Base-by-base conservation (phyloP, 306 rosid genomes). In the Gastrolobium bilobum region DNA sequence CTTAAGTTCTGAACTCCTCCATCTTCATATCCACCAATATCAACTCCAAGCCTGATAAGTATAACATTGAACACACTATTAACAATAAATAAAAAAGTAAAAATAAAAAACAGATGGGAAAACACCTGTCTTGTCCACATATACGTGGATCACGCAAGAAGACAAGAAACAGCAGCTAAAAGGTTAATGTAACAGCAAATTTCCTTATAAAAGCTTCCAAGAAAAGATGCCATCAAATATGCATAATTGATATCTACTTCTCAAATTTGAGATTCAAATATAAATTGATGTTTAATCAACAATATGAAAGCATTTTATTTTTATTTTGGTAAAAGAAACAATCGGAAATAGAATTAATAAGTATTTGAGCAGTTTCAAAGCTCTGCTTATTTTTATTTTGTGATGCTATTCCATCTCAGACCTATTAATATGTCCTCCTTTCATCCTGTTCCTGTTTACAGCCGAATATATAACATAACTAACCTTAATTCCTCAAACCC, bases 41-140 rank as follows among this genome's bases (percentile, higher is more conserved):
- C 83, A 75, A 90, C 88, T 48, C 97, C 94, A 37, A 90, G 82
- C 86, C 97, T 93, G 80, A 70, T 77, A 62, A 80, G 72, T 9
- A 54, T 4, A 81, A 37, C 20, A 63, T 4, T 46, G 72, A 67
- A 4, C 20, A 38, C 30, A 74, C 51, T 20, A 6, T 42, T 77
- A 72, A 42, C 53, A 81, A 56, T 62, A 10, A 31, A 6, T 7
- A 4, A 31, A 67, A 39, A 39, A 69, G 30, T 3, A 5, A n/a
- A 34, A 75, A 40, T 20, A 20, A 8, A 6, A 30, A 53, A 6
- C 2, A 58, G 10, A 56, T 47, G 7, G 56, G 8, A 70, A 26
- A 38, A 29, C 64, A 51, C 31, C 9, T 11, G n/a, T 31, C 34
- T 29, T 40, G 54, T 66, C 48, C 57, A 39, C 4, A 4, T 38